Base-by-base conservation (phyloP, 192 early-diverging fungal genomes). In the Geosiphon pyriformis region DNA sequence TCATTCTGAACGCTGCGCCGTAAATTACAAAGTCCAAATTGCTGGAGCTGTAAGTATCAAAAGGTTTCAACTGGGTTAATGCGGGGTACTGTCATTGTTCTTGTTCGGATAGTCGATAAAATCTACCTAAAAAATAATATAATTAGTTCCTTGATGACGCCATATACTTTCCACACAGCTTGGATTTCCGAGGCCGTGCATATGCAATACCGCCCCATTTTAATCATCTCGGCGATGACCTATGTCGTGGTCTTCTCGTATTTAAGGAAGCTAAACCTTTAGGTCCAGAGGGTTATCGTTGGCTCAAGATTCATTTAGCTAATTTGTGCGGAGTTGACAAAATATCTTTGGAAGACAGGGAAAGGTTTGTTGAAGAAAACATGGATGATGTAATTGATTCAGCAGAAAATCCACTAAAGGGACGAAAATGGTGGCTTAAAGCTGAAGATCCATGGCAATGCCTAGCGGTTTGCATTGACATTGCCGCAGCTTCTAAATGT, bases 181-280 rank as follows among this genome's bases (percentile, higher is more conserved):
- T 96, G 65, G 96, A 98, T 74, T 98, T 98, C 82, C 87, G 96
- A 54, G 96, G 96, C 25, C 90, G 96, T 61, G 94, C 96, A 3
- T 98, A 98, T 68, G 93, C 96, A 49, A 95, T 98, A 33, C 96
- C 96, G 30, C 87, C 91, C 7, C 87, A 92, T 63, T 85, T 98
- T 49, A 98, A 96, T 78, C 96, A 98, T 73, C 84, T 98, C 46
- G 94, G 94, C 54, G 92, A 96, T 74, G 96, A 98, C 78, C 75
- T 98, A 62, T 94, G 93, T 68, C 91, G 96, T 72, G 94, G 96
- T 15, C 67, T 98, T 54, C 82, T 98, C n/a, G 59, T 81, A 42
- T 98, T 98, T 76, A 82, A 89, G 15, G 80, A 84, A 62, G 87
- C 83, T 4, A 90, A 90, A 42, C 87, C 90, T 7, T 72, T 98